Percentiles rank a stretch among this genome's conserved stretches.
These are phyloP conservation scores for Ascochyta koolunga DNA, from an alignment of 2,329 filamentous ascomycete species.

Conservation along the genomic window DNA sequence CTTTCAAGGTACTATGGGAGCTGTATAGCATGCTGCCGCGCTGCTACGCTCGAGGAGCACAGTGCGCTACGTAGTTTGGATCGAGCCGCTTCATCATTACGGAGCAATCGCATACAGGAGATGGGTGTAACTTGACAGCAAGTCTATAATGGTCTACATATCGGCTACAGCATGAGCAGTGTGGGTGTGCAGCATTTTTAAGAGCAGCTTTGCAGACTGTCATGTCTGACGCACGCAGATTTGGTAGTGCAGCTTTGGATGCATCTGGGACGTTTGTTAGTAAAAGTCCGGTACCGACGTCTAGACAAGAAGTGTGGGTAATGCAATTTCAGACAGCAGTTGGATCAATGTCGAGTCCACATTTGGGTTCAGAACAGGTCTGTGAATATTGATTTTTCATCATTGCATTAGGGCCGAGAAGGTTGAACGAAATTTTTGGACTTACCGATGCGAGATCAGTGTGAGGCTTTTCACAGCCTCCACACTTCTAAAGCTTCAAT, in stretches of 20 bases:
- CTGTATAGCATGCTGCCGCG: too few relatives aligned
- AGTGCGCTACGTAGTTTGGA: too few relatives aligned
- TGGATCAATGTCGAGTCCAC: conserved; percentile 75
- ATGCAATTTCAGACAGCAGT: conserved; percentile 75
- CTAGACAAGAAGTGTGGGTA: not conserved
- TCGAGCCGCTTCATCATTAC: too few relatives aligned
- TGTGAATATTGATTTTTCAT: conserved; percentile 71
- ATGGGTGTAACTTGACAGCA: too few relatives aligned
- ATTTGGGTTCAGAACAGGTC: conserved; percentile 80
- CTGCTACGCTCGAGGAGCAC: too few relatives aligned
- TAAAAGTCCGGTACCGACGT: not conserved
- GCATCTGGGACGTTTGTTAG: conserved; percentile 9
- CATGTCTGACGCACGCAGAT: too few relatives aligned
- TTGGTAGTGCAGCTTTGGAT: not conserved
- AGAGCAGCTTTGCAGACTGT: not conserved
- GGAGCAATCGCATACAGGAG: too few relatives aligned
- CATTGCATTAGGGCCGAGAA: conserved; percentile 47
- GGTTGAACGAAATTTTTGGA: conserved; percentile 10
- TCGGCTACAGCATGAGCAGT: too few relatives aligned
- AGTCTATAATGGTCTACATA: too few relatives aligned
- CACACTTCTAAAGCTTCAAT: conserved; percentile 23
- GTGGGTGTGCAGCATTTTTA: too few relatives aligned
- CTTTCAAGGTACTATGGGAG: too few relatives aligned
- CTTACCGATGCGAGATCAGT: conserved; percentile 27
- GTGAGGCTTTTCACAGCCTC: not conserved